A percentile compares a stretch with the other conserved stretches of the same genome.
phyloP scores from a whole-genome alignment of 139 green algal species.

The Protoeuglena noctilucae region DNA sequence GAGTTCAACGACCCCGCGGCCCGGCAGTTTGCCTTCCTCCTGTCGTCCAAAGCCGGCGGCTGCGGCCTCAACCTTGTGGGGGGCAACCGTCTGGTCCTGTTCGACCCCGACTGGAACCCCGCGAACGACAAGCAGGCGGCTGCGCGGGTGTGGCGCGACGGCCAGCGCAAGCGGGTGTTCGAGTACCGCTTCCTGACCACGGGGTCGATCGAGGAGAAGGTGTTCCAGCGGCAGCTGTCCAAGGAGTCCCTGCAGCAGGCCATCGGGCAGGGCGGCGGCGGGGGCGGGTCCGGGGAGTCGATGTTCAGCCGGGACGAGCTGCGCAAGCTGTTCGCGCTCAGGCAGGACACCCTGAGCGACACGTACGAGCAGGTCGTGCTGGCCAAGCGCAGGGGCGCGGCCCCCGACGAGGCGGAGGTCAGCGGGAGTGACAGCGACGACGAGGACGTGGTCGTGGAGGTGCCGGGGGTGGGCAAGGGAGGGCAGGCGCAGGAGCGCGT shows the following conservation, averaged over 20 bases:
- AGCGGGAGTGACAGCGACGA: background rate
- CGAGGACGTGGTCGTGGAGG: slow-evolving; percentile 5
- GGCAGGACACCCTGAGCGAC: slow-evolving; percentile 42
- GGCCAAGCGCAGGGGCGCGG: background rate
- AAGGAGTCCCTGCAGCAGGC: slow-evolving; percentile 64
- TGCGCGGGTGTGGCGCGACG: slow-evolving; percentile 88
- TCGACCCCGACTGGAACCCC: slow-evolving; percentile 89
- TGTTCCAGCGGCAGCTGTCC: slow-evolving; percentile 88
- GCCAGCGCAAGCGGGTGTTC: slow-evolving; percentile 88
- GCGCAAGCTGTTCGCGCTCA: slow-evolving; percentile 75
- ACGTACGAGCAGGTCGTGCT: slow-evolving; percentile 53
- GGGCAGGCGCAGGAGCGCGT: background rate
- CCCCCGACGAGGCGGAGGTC: background rate
- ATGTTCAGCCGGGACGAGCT: slow-evolving; percentile 78
- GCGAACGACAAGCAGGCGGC: slow-evolving; percentile 66
- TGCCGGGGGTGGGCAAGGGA: background rate
- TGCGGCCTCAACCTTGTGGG: slow-evolving; percentile 97
- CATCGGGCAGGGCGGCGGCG: slow-evolving; percentile 11
- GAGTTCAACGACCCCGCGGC: slow-evolving; percentile 45
- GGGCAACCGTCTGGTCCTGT: slow-evolving; percentile 84
- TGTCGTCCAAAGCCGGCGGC: slow-evolving; percentile 82
- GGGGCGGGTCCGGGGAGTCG: slow-evolving; percentile 10
- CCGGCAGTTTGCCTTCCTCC: slow-evolving; percentile 90
- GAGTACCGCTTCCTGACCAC: slow-evolving; percentile 91
- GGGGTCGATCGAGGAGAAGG: slow-evolving; percentile 96